phyloP scores from a whole-genome alignment of 768 basidiomycete species.

The Suillus americanus region DNA sequence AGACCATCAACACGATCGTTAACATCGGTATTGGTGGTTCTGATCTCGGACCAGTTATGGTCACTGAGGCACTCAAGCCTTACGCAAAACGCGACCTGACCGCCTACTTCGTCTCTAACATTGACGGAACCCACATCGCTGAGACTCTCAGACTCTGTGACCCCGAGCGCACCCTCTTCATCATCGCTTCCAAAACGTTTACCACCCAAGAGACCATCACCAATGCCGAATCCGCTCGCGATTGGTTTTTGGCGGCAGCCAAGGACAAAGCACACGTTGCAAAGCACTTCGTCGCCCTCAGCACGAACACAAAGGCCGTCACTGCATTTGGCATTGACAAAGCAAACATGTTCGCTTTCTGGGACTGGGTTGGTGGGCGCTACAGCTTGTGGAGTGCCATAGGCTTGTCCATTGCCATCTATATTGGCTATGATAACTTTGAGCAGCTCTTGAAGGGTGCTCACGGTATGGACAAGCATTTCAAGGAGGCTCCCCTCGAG shows the following conservation, averaged over 20 bases:
- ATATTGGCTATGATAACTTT: conserved; percentile 94
- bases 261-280: conserved; percentile 90
- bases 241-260: conserved; percentile 89
- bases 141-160: conserved; percentile 82
- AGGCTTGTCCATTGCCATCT: conserved; percentile 90
- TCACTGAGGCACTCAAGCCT: conserved; percentile 93
- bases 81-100: conserved; percentile 89
- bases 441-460: conserved; percentile 87
- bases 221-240: conserved; percentile 90
- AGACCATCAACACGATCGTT: conserved; percentile 90
- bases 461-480: conserved; percentile 98
- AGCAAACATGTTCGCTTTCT: conserved; percentile 99
- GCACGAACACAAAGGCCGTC: conserved; percentile 93
- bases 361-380: conserved; percentile 99
- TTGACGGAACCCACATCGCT: conserved; percentile 96
- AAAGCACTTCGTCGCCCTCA: conserved; percentile 98
- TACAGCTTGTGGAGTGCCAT: conserved; percentile 99
- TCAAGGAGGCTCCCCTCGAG: conserved; percentile 85
- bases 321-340: conserved; percentile 89
- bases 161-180: conserved; percentile 93
- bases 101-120: conserved; percentile 92
- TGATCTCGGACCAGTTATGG: conserved; percentile 98
- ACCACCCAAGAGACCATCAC: conserved; percentile 99
- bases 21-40: conserved; percentile 99
- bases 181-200: conserved; percentile 98